Conservation (phyloP, 805 yeast genomes). For the Sugiyamaella smithiae region DNA sequence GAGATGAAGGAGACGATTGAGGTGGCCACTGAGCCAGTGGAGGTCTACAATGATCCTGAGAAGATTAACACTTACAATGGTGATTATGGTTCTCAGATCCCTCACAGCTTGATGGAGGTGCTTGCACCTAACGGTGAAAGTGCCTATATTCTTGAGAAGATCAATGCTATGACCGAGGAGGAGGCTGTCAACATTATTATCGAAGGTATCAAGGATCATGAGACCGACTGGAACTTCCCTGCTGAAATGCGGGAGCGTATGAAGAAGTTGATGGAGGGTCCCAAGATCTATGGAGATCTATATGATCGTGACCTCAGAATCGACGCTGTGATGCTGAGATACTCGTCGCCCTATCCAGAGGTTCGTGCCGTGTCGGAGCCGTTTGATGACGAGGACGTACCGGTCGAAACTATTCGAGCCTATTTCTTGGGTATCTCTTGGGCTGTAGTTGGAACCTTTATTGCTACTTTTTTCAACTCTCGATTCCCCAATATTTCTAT, state of each 20-base stretch:
- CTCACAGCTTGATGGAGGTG: conserved; percentile 16
- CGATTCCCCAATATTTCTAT: conserved; percentile 50
- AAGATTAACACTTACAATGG: conserved; percentile 5
- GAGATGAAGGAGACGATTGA: conserved; percentile 1
- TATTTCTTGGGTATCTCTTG: conserved; percentile 39
- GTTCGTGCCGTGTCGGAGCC: conserved; percentile 54
- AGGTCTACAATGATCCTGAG: conserved; percentile 4
- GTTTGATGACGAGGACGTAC: conserved; percentile 45
- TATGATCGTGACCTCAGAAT: conserved; percentile 13
- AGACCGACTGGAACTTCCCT: conserved; percentile 48
- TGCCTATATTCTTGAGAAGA: conserved; percentile 18
- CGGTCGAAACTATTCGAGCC: conserved; percentile 48
- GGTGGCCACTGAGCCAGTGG: background rate
- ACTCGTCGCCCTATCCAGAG: conserved; percentile 56
- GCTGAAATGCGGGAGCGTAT: conserved; percentile 37
- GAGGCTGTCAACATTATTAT: conserved; percentile 42
- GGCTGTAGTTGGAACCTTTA: conserved; percentile 51
- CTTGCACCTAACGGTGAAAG: conserved; percentile 21
- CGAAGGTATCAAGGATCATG: conserved; percentile 36
- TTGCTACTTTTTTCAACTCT: conserved; percentile 56
- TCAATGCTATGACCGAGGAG: conserved; percentile 30
- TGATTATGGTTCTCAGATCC: conserved; percentile 5
- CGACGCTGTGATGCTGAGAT: conserved; percentile 41
- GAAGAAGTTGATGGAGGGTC: conserved; percentile 14
- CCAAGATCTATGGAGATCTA: conserved; percentile 10